Percentiles rank a stretch among this genome's conserved stretches.
Conservation (phyloP, 2,329 filamentous ascomycete species). For the Penicillium sp. region DNA sequence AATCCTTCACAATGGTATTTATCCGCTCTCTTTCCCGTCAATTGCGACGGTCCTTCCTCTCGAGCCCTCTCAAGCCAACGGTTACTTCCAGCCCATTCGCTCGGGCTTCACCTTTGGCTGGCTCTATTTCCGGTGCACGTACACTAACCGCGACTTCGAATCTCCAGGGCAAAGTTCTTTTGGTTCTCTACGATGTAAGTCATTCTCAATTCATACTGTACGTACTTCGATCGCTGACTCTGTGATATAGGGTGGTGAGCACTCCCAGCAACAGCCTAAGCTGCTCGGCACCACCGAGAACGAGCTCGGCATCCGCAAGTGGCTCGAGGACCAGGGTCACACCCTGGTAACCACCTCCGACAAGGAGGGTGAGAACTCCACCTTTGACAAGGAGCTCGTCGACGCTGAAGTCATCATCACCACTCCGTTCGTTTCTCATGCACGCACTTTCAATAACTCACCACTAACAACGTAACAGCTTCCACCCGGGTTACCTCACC, state of each 20-base stretch:
- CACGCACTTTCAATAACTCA: background rate
- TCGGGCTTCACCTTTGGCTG: constrained; percentile 39
- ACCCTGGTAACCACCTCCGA: constrained; percentile 95
- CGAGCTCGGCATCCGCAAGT: constrained; percentile 94
- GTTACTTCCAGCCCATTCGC: constrained; percentile 23
- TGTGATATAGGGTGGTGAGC: constrained; percentile 64
- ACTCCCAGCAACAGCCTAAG: constrained; percentile 83
- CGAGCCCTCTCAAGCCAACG: constrained; percentile 35
- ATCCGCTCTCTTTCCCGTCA: constrained; percentile 59
- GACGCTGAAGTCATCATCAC: constrained; percentile 99
- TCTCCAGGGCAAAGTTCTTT: constrained; percentile 90
- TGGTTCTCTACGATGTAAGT: constrained; percentile 87
- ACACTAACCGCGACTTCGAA: constrained; percentile 64
- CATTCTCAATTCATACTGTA: constrained; percentile 1
- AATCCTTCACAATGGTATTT: constrained; percentile 60
- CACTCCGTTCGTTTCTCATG: constrained; percentile 59
- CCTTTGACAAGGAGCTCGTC: constrained; percentile 91
- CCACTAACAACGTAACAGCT: constrained; percentile 41
- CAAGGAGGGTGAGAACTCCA: constrained; percentile 92
- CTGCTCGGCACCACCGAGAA: constrained; percentile 96
- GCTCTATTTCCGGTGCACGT: constrained; percentile 54
- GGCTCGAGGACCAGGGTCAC: constrained; percentile 97
- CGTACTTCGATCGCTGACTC: constrained; percentile 11
- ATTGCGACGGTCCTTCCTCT: constrained; percentile 55
- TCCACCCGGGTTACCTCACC: constrained; percentile 97